A percentile compares a stretch with the other conserved stretches of the same genome.
Evolutionary conservation across 495 filamentous ascomycete species (phyloP).

Genomic region (Neurospora intermedia): DNA sequence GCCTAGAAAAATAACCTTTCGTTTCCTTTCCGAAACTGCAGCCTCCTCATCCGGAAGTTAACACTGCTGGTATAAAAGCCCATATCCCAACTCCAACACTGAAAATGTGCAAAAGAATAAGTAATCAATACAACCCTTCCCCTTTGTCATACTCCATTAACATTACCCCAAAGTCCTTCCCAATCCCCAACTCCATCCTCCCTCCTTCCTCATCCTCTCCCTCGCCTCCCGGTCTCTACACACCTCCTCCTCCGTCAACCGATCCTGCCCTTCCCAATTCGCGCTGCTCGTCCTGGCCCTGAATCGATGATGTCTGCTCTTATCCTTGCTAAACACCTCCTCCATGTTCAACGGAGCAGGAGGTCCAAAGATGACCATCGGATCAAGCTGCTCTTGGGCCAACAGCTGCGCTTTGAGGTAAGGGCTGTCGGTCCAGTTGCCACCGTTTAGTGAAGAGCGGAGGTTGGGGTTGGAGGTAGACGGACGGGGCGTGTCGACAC

Average conservation of each 20-base stretch:
- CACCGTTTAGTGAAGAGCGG: constrained; percentile 28
- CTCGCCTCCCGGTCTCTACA: constrained; percentile 68
- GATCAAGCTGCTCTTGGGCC: constrained; percentile 72
- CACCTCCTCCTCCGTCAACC: constrained; percentile 82
- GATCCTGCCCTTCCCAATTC: constrained; percentile 82
- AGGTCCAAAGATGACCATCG: constrained; percentile 80
- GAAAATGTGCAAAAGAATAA: neutral
- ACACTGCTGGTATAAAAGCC: neutral
- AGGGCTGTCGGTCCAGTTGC: constrained; percentile 72
- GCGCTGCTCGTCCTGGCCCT: constrained; percentile 82
- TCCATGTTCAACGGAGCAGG: constrained; percentile 82
- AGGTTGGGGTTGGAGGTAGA: neutral
- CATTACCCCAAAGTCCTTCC: constrained; percentile 2
- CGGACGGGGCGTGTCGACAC: constrained; percentile 35
- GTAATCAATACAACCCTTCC: neutral
- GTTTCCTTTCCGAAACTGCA: accelerated
- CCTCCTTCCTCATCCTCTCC: constrained; percentile 69
- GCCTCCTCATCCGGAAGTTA: neutral
- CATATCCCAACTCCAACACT: neutral
- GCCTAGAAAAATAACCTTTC: neutral
- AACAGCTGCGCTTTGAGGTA: constrained; percentile 57
- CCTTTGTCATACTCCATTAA: neutral
- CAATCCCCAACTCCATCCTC: constrained; percentile 70
- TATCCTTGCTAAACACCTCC: constrained; percentile 80
- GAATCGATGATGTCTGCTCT: constrained; percentile 73